These are phyloP conservation scores for Fusarium sp. DNA, from an alignment of 2,329 filamentous ascomycete species.

Conservation along the genomic window DNA sequence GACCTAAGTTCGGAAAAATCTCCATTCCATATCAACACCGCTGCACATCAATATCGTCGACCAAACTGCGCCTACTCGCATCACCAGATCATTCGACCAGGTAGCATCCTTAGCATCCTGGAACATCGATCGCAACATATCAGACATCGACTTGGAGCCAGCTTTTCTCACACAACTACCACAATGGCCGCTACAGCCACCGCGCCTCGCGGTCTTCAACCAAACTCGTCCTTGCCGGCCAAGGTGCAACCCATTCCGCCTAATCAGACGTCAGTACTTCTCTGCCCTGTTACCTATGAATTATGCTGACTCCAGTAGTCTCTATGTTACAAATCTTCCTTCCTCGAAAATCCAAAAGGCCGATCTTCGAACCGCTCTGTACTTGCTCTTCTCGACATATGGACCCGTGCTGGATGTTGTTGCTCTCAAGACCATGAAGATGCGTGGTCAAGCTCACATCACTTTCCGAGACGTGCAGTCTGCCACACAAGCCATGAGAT, in stretches of 20 bases:
- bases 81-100: conserved; percentile 12
- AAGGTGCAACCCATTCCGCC: conserved; percentile 70
- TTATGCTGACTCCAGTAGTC: conserved; percentile 59
- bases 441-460: conserved; percentile 96
- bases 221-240: conserved; percentile 58
- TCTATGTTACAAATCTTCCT: conserved; percentile 88
- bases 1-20: conserved; percentile 44
- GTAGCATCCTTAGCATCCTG: not conserved
- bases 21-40: conserved; percentile 43
- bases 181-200: conserved; percentile 53
- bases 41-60: conserved; percentile 22
- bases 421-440: conserved; percentile 87
- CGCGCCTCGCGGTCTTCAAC: conserved; percentile 55
- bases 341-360: conserved; percentile 90
- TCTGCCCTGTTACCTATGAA: conserved; percentile 8
- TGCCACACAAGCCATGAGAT: conserved; percentile 93
- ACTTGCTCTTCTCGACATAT: conserved; percentile 94
- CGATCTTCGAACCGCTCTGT: conserved; percentile 87
- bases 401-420: conserved; percentile 93
- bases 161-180: not conserved
- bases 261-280: conserved; percentile 76
- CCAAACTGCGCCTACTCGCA: conserved; percentile 20
- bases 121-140: not conserved
- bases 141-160: not conserved
- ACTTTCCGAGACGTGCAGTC: conserved; percentile 90